phyloP scores from a whole-genome alignment of 2,329 filamentous ascomycete species.

The Penicillium brevicompactum region DNA sequence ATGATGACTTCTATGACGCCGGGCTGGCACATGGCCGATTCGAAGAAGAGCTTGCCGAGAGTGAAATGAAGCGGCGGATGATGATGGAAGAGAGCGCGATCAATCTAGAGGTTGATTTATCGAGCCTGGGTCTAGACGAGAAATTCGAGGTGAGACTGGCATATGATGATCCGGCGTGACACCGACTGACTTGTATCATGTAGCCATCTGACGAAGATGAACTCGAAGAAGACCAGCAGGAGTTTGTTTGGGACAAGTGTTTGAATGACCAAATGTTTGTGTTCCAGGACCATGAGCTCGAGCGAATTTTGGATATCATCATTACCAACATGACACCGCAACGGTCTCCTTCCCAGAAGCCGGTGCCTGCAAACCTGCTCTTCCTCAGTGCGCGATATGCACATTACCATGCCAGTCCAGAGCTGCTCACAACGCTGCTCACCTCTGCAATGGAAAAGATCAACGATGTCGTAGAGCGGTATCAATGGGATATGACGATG shows the following conservation, averaged over 20 bases:
- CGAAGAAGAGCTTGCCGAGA: conserved; percentile 96
- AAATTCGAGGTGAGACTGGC: conserved; percentile 73
- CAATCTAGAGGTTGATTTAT: conserved; percentile 93
- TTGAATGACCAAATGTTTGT: conserved; percentile 99
- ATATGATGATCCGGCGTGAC: not conserved
- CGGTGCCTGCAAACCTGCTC: conserved; percentile 94
- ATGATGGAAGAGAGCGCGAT: conserved; percentile 99
- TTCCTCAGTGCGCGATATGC: conserved; percentile 95
- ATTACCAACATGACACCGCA: conserved; percentile 99
- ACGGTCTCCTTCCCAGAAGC: conserved; percentile 93
- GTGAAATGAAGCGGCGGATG: conserved; percentile 81
- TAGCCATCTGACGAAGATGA: conserved; percentile 76
- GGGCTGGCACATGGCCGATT: conserved; percentile 92
- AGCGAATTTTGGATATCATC: conserved; percentile 88
- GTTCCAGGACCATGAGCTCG: conserved; percentile 91
- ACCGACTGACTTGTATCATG: not conserved
- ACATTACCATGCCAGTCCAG: conserved; percentile 88
- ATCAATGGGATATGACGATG: conserved; percentile 99
- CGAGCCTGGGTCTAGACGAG: conserved; percentile 94
- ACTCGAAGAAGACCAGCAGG: conserved; percentile 82
- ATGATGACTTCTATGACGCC: conserved; percentile 94
- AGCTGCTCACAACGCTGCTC: conserved; percentile 79
- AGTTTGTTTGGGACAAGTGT: conserved; percentile 94
- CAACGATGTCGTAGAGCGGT: conserved; percentile 90
- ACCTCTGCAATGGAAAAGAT: conserved; percentile 92